Evolutionary conservation across 2,329 filamentous ascomycete genomes (phyloP).

Genomic region (Aspergillus viridinutans): DNA sequence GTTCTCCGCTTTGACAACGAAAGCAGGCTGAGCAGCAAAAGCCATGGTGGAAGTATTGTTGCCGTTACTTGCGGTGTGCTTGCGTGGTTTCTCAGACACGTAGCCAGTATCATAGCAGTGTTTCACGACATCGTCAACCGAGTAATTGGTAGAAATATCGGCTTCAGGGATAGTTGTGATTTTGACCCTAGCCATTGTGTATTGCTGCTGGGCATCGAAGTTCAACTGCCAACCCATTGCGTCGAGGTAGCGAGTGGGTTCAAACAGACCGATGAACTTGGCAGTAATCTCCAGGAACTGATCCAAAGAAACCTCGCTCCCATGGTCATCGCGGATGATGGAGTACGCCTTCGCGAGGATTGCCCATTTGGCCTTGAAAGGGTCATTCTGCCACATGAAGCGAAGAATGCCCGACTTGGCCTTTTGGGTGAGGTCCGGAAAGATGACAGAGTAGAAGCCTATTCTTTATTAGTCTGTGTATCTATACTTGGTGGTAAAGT

Average conservation of each 20-base stretch:
- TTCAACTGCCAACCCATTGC: slow-evolving; percentile 46
- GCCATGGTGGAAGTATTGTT: slow-evolving; percentile 20
- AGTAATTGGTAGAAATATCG: slow-evolving; percentile 27
- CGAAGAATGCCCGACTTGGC: slow-evolving; percentile 49
- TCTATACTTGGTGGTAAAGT: not conserved
- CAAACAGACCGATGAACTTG: slow-evolving; percentile 46
- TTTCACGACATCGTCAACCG: slow-evolving; percentile 29
- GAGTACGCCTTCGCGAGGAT: slow-evolving; percentile 55
- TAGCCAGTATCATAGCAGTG: slow-evolving; percentile 30
- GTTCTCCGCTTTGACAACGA: slow-evolving; percentile 8
- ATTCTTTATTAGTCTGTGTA: slow-evolving; percentile 5
- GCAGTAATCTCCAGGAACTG: slow-evolving; percentile 46
- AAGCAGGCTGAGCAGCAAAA: slow-evolving; percentile 22
- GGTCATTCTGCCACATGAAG: slow-evolving; percentile 49
- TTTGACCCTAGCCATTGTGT: slow-evolving; percentile 17
- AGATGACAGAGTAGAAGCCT: slow-evolving; percentile 48
- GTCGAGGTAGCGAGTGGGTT: slow-evolving; percentile 44
- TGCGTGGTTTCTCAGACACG: slow-evolving; percentile 15
- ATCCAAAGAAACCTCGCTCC: slow-evolving; percentile 44
- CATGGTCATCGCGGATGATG: slow-evolving; percentile 49
- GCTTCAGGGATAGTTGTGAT: slow-evolving; percentile 13
- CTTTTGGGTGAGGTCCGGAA: slow-evolving; percentile 49
- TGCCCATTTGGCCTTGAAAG: slow-evolving; percentile 50
- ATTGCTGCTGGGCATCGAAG: slow-evolving; percentile 26
- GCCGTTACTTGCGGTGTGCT: slow-evolving; percentile 4